Conservation (phyloP, 805 yeast genomes). For the Schwanniomyces pseudopolymorphus region DNA sequence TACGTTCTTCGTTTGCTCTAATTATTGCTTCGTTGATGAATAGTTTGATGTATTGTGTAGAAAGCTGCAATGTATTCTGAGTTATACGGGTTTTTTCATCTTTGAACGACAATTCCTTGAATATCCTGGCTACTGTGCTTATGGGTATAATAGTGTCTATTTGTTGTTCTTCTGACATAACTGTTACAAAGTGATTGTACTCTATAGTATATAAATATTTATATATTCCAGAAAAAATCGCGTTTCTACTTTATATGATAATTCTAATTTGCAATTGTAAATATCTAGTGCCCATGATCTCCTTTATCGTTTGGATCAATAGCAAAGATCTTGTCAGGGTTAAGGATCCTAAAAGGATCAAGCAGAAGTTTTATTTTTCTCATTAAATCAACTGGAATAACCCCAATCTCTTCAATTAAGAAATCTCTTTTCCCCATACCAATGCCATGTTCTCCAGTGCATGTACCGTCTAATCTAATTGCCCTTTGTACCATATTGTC, state of each 20-base stretch:
- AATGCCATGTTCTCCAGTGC: conserved; percentile 86
- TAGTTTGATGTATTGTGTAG: conserved; percentile 54
- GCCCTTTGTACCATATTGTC: conserved; percentile 66
- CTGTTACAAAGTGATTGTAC: too few relatives aligned
- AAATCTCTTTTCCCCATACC: conserved; percentile 74
- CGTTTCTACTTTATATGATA: background rate
- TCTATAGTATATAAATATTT: too few relatives aligned
- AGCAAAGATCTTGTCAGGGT: conserved; percentile 77
- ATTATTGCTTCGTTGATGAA: conserved; percentile 60
- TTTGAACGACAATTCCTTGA: conserved; percentile 51
- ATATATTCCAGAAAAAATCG: too few relatives aligned
- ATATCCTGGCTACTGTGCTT: conserved; percentile 48
- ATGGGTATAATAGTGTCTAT: conserved; percentile 1
- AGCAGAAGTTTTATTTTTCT: conserved; percentile 67
- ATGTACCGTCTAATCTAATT: conserved; percentile 73
- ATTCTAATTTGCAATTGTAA: too few relatives aligned
- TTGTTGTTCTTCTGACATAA: background rate
- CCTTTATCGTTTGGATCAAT: conserved; percentile 53
- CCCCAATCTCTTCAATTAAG: conserved; percentile 63
- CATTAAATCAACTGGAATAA: conserved; percentile 68
- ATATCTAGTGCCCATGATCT: background rate
- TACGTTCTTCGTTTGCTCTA: conserved; percentile 54
- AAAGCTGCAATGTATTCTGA: conserved; percentile 46
- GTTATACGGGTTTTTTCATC: conserved; percentile 47
- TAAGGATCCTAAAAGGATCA: conserved; percentile 71